These are phyloP conservation scores for Metschnikowia cerradonensis DNA, from an alignment of 805 yeast genomes.

Conservation along the genomic window DNA sequence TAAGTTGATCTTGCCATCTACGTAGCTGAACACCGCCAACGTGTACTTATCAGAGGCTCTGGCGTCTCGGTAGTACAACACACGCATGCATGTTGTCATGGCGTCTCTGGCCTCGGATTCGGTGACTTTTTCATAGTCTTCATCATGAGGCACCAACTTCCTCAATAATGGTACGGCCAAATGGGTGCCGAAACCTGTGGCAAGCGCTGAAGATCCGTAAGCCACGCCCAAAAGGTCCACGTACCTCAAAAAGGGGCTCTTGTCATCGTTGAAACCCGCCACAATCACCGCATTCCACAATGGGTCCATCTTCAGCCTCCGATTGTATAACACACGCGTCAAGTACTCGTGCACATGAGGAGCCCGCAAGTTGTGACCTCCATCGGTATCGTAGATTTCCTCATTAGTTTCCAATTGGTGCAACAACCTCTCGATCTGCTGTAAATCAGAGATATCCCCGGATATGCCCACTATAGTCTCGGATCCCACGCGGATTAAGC, in stretches of 20 bases:
- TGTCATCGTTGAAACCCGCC: slow-evolving; percentile 75
- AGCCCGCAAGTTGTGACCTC: slow-evolving; percentile 61
- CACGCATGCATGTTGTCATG: slow-evolving; percentile 87
- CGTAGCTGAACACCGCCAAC: slow-evolving; percentile 61
- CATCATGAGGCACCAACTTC: slow-evolving; percentile 74
- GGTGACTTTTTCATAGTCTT: slow-evolving; percentile 62
- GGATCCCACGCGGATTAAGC: slow-evolving; percentile 78
- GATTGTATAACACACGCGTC: slow-evolving; percentile 74
- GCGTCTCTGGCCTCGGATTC: slow-evolving; percentile 74
- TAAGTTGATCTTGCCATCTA: slow-evolving; percentile 45
- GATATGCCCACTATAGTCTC: slow-evolving; percentile 88
- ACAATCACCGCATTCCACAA: slow-evolving; percentile 92
- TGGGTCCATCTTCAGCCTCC: slow-evolving; percentile 93
- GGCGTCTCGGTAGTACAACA: slow-evolving; percentile 93
- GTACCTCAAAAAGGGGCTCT: slow-evolving; percentile 68
- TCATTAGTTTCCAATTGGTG: slow-evolving; percentile 72
- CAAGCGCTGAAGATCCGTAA: slow-evolving; percentile 80
- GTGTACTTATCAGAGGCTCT: slow-evolving; percentile 85
- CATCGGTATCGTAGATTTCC: slow-evolving; percentile 74
- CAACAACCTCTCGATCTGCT: slow-evolving; percentile 67
- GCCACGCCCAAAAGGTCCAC: slow-evolving; percentile 92
- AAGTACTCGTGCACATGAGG: slow-evolving; percentile 84
- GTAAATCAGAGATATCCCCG: slow-evolving; percentile 94
- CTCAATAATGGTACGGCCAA: slow-evolving; percentile 90
- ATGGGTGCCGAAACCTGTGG: slow-evolving; percentile 96